phyloP scores from a whole-genome alignment of 2,329 filamentous ascomycete species.

The Nothophaeocryptopus gaeumannii region DNA sequence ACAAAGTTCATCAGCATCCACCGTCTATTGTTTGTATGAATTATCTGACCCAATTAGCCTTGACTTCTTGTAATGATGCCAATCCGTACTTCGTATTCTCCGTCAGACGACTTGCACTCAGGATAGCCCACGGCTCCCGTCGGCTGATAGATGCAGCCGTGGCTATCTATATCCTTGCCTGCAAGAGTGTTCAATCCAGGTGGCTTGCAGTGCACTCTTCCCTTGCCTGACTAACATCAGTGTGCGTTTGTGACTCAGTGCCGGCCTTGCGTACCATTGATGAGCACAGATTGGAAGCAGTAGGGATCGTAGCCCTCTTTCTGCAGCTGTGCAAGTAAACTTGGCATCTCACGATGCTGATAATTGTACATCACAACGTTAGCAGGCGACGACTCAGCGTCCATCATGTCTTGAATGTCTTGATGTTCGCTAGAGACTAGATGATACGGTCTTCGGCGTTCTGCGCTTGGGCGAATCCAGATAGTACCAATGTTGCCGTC shows the following conservation, averaged over 20 bases:
- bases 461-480: slow-evolving; percentile 20
- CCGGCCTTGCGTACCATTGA: too few species aligned
- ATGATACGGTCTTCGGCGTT: slow-evolving; percentile 18
- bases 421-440: slow-evolving; percentile 12
- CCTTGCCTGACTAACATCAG: slow-evolving; percentile 7
- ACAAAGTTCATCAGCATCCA: slow-evolving; percentile 22
- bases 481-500: slow-evolving; percentile 21
- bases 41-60: too few species aligned
- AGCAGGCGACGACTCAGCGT: slow-evolving; percentile 16
- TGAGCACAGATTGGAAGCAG: slow-evolving; percentile 19
- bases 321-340: slow-evolving; percentile 20
- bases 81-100: slow-evolving; percentile 10
- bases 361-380: slow-evolving; percentile 21
- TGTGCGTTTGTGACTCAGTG: too few species aligned
- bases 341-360: slow-evolving; percentile 21
- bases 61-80: too few species aligned
- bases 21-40: slow-evolving; percentile 16
- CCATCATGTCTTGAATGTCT: slow-evolving; percentile 21
- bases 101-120: slow-evolving; percentile 14
- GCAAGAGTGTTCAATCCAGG: slow-evolving; percentile 11
- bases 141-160: slow-evolving; percentile 17
- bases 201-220: slow-evolving; percentile 20
- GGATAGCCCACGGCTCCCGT: slow-evolving; percentile 17
- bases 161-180: slow-evolving; percentile 14
- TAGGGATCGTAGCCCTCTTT: slow-evolving; percentile 22